phyloP scores from a whole-genome alignment of 1,284 basidiomycete genomes.

The Hymenochaete sp. region DNA sequence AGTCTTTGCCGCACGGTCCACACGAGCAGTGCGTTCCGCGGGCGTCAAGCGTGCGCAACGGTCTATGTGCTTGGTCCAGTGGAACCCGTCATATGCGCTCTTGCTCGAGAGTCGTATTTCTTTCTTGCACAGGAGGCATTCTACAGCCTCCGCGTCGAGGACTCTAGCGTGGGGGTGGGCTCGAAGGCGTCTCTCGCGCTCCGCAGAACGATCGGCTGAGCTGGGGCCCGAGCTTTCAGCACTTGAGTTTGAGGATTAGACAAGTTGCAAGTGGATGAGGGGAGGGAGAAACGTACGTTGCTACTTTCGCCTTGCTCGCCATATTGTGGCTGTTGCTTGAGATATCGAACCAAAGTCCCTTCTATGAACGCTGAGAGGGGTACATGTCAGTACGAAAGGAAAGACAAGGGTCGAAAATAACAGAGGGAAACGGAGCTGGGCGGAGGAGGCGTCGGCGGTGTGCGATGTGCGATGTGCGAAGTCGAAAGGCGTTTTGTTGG shows the following conservation, averaged over 20 bases:
- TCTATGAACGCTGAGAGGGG: too few relatives aligned
- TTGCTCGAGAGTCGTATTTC: slow-evolving; percentile 61
- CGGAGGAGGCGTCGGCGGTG: too few relatives aligned
- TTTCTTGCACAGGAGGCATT: slow-evolving; percentile 46
- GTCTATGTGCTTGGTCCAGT: slow-evolving; percentile 56
- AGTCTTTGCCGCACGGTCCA: slow-evolving; percentile 10
- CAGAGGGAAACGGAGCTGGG: too few relatives aligned
- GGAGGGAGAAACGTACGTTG: slow-evolving; percentile 2
- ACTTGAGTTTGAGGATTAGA: background rate
- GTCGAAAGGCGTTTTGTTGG: too few relatives aligned
- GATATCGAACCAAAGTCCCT: too few relatives aligned
- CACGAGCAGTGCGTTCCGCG: background rate
- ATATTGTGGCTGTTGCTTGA: too few relatives aligned
- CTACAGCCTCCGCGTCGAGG: slow-evolving; percentile 42
- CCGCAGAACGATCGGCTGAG: slow-evolving; percentile 10
- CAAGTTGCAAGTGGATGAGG: background rate
- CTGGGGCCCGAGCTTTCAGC: slow-evolving; percentile 6
- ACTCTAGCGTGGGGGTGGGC: slow-evolving; percentile 46
- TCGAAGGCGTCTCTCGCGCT: slow-evolving; percentile 40
- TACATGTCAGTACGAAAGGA: too few relatives aligned
- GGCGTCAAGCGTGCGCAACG: slow-evolving; percentile 32
- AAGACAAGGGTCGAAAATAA: too few relatives aligned
- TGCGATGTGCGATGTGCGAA: too few relatives aligned
- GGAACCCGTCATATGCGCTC: slow-evolving; percentile 54
- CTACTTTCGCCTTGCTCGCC: too few relatives aligned